Evolutionary conservation across 371 early-diverging fungal species (phyloP).

Genomic region (Actinomucor elegans): DNA sequence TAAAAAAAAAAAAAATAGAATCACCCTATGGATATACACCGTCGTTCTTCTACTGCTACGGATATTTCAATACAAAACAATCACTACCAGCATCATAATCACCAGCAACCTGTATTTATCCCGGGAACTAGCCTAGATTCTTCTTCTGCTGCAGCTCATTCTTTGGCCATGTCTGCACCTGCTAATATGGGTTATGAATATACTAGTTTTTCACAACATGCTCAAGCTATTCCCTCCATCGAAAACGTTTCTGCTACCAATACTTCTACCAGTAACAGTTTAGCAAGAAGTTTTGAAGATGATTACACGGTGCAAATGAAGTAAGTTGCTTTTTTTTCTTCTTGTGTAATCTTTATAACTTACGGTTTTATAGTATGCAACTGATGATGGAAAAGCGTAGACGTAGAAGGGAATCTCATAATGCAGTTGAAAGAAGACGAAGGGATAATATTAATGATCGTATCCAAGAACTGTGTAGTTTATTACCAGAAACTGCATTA

Average conservation of each 20-base stretch:
- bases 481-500: slow-evolving; percentile 74
- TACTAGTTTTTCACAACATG: background rate
- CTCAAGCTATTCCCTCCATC: background rate
- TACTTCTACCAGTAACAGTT: background rate
- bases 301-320: slow-evolving; percentile 42
- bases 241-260: background rate
- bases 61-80: slow-evolving; percentile 11
- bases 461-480: slow-evolving; percentile 85
- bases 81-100: slow-evolving; percentile 3
- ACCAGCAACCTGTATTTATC: slow-evolving; percentile 18
- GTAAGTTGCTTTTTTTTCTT: slow-evolving; percentile 20
- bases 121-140: slow-evolving; percentile 10
- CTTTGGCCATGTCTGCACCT: slow-evolving; percentile 43
- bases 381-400: slow-evolving; percentile 79
- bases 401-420: slow-evolving; percentile 92
- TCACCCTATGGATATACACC: slow-evolving; percentile 14
- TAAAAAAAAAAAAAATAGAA: background rate
- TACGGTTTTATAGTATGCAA: slow-evolving; percentile 31
- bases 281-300: slow-evolving; percentile 40
- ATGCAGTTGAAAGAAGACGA: slow-evolving; percentile 93
- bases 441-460: slow-evolving; percentile 97
- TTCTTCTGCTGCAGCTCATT: background rate
- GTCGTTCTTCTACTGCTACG: slow-evolving; percentile 15
- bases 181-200: slow-evolving; percentile 34
- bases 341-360: background rate